A percentile compares a stretch with the other conserved stretches of the same genome.
Conservation (phyloP, 1,284 basidiomycete genomes). For the Volvariella volvacea region DNA sequence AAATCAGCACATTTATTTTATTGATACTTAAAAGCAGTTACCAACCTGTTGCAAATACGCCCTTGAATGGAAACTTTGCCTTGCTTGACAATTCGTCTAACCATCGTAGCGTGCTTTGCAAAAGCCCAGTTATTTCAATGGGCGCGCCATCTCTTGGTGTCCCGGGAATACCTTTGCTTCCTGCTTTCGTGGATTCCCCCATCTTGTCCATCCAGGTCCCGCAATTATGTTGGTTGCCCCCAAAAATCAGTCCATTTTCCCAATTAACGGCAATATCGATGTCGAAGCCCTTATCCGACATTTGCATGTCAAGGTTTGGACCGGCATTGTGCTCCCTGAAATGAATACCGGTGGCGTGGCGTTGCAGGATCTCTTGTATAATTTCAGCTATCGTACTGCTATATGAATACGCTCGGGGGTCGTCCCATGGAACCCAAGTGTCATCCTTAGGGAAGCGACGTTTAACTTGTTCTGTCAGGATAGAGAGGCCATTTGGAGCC, state of each 20-base stretch:
- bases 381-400: conserved; percentile 85
- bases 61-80: conserved; percentile 85
- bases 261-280: conserved; percentile 94
- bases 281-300: conserved; percentile 90
- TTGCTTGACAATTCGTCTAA: conserved; percentile 58
- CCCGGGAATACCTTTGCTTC: conserved; percentile 91
- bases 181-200: conserved; percentile 87
- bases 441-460: conserved; percentile 93
- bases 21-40: conserved; percentile 12
- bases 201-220: conserved; percentile 99
- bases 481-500: conserved; percentile 78
- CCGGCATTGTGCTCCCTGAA: conserved; percentile 98
- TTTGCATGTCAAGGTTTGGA: conserved; percentile 92
- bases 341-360: conserved; percentile 87
- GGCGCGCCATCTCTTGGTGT: conserved; percentile 95
- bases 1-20: background rate
- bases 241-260: conserved; percentile 86
- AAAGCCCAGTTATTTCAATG: conserved; percentile 89
- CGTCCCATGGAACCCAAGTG: conserved; percentile 91
- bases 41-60: conserved; percentile 77
- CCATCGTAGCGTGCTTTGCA: conserved; percentile 94
- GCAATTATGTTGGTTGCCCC: conserved; percentile 81
- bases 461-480: conserved; percentile 80
- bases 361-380: conserved; percentile 93
- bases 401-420: conserved; percentile 76